These are phyloP conservation scores for Nigrograna mackinnonii DNA, from an alignment of 2,329 filamentous ascomycete genomes.

Conservation along the genomic window DNA sequence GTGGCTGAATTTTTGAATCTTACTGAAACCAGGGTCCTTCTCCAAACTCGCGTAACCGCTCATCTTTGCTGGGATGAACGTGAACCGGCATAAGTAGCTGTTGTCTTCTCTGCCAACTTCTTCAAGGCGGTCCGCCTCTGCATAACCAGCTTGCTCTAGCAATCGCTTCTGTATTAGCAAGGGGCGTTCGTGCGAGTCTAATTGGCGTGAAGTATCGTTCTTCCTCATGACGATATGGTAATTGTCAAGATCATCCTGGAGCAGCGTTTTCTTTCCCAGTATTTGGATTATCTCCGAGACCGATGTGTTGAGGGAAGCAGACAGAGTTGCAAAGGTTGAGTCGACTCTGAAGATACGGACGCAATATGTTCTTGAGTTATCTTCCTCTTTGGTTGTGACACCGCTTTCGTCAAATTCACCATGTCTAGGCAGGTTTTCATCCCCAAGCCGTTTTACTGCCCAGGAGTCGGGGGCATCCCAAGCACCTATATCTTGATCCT, in stretches of 20 bases:
- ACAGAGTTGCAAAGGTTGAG: slow-evolving; percentile 91
- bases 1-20: slow-evolving; percentile 88
- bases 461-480: slow-evolving; percentile 98
- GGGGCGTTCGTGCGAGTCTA: slow-evolving; percentile 78
- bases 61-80: slow-evolving; percentile 88
- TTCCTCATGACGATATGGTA: slow-evolving; percentile 96
- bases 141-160: slow-evolving; percentile 89
- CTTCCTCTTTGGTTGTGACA: slow-evolving; percentile 69
- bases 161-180: slow-evolving; percentile 90
- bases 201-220: slow-evolving; percentile 83
- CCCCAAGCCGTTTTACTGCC: slow-evolving; percentile 77
- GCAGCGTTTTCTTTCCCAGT: slow-evolving; percentile 90
- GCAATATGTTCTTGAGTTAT: slow-evolving; percentile 79
- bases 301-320: slow-evolving; percentile 79
- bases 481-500: slow-evolving; percentile 53
- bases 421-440: slow-evolving; percentile 63
- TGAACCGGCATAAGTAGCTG: slow-evolving; percentile 93
- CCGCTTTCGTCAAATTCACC: slow-evolving; percentile 70
- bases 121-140: slow-evolving; percentile 82
- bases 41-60: slow-evolving; percentile 75
- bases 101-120: slow-evolving; percentile 97
- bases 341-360: slow-evolving; percentile 95
- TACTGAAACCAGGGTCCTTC: slow-evolving; percentile 76
- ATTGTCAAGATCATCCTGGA: slow-evolving; percentile 87
- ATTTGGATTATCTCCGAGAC: slow-evolving; percentile 87